Conservation (phyloP, 805 yeast genomes). For the Saturnispora sanitii region DNA sequence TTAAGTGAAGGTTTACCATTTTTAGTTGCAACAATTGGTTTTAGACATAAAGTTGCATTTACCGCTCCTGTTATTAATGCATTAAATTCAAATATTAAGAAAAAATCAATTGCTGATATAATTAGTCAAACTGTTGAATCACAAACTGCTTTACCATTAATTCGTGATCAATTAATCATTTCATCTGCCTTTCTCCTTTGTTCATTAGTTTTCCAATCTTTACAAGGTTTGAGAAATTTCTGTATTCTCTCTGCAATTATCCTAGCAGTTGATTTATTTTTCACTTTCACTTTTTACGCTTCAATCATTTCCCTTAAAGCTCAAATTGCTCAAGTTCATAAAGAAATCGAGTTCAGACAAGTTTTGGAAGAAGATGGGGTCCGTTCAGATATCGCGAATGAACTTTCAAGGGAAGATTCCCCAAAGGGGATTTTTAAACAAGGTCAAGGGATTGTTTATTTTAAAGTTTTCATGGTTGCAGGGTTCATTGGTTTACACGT, state of each 20-base stretch:
- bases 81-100: constrained; percentile 21
- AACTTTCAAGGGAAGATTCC: constrained; percentile 41
- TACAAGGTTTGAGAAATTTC: constrained; percentile 71
- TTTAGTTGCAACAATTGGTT: constrained; percentile 84
- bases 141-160: constrained; percentile 39
- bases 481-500: constrained; percentile 55
- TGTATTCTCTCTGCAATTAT: constrained; percentile 66
- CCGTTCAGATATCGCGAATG: constrained; percentile 59
- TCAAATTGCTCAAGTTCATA: constrained; percentile 78
- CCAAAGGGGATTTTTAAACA: constrained; percentile 25
- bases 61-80: constrained; percentile 49
- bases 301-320: constrained; percentile 80
- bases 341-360: constrained; percentile 64
- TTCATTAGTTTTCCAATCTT: constrained; percentile 50
- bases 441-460: constrained; percentile 37
- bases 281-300: constrained; percentile 72
- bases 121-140: constrained; percentile 23
- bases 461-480: constrained; percentile 51
- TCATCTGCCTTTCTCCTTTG: constrained; percentile 62
- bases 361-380: constrained; percentile 92
- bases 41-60: constrained; percentile 70
- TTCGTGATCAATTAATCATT: constrained; percentile 70
- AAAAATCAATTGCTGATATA: constrained; percentile 25
- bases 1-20: constrained; percentile 90
- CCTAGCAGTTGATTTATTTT: constrained; percentile 57